A percentile compares a stretch with the other conserved stretches of the same genome.
Evolutionary conservation across 495 filamentous ascomycete genomes (phyloP).

Genomic region (Aspergillus homomorphus): DNA sequence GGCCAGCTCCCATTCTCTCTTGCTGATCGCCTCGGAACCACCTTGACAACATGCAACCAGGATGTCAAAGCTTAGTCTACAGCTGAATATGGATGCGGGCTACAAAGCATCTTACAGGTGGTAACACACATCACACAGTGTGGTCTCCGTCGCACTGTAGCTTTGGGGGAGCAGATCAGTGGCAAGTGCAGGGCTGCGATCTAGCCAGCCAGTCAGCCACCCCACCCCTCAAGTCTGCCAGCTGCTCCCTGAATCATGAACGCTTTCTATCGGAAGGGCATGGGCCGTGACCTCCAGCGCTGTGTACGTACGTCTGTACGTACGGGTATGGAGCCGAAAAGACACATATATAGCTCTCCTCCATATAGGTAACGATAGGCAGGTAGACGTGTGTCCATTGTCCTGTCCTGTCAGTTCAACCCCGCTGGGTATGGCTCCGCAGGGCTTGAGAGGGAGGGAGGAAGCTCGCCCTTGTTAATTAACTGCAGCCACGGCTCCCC

Average conservation of each 20-base stretch:
- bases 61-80: conserved; percentile 3
- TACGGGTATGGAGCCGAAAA: not conserved
- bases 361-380: not conserved
- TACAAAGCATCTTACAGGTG: not conserved
- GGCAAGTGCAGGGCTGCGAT: not conserved
- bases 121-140: conserved; percentile 1
- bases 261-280: not conserved
- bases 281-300: not conserved
- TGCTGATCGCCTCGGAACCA: not conserved
- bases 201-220: not conserved
- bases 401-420: not conserved
- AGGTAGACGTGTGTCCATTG: not conserved
- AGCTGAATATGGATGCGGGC: not conserved
- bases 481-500: not conserved
- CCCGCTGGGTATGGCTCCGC: not conserved
- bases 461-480: not conserved
- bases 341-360: not conserved
- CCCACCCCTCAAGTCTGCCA: too few relatives aligned
- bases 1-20: not conserved
- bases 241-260: not conserved
- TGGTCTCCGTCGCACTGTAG: not conserved
- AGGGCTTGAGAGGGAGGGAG: not conserved
- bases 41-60: conserved; percentile 3
- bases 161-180: not conserved
- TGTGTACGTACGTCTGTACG: not conserved